Evolutionary conservation across 176 grass and related monocot species (phyloP).

Genomic region (Carex kokanica): DNA sequence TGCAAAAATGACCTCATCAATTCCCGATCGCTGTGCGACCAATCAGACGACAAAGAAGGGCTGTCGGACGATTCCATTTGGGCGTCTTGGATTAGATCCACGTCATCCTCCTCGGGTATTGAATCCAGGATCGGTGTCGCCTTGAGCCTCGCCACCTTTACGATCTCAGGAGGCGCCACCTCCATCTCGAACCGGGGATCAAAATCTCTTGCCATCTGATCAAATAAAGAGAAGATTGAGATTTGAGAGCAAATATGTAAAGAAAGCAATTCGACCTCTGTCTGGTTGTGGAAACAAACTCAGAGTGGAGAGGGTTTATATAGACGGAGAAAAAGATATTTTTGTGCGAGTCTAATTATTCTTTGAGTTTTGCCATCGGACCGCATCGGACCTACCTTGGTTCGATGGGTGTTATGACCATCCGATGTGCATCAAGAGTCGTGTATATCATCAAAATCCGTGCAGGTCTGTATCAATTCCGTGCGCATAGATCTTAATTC

Average conservation of each 20-base stretch:
- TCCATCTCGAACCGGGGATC: conserved; percentile 26
- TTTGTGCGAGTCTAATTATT: too few relatives aligned
- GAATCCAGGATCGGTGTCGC: conserved; percentile 28
- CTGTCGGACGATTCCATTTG: background rate
- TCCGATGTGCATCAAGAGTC: too few relatives aligned
- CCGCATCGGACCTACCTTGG: too few relatives aligned
- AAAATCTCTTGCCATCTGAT: background rate
- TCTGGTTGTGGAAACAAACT: background rate
- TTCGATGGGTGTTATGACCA: too few relatives aligned
- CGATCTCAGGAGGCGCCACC: conserved; percentile 33
- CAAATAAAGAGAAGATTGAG: background rate
- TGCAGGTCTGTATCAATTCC: too few relatives aligned
- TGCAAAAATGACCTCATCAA: background rate
- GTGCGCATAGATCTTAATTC: too few relatives aligned
- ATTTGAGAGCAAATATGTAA: background rate
- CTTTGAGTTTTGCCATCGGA: too few relatives aligned
- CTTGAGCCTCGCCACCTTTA: conserved; percentile 33
- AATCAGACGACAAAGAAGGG: conserved; percentile 1
- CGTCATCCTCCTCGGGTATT: conserved; percentile 33
- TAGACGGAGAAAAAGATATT: background rate
- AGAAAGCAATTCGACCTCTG: background rate
- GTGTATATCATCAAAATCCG: too few relatives aligned
- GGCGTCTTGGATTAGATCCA: conserved; percentile 8
- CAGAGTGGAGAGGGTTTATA: background rate
- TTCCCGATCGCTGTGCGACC: background rate